Percentiles rank a stretch among this genome's conserved stretches.
These are phyloP conservation scores for Plasmodium knowlesi DNA, from an alignment of 169 alveolate genomes.

Conservation along the genomic window DNA sequence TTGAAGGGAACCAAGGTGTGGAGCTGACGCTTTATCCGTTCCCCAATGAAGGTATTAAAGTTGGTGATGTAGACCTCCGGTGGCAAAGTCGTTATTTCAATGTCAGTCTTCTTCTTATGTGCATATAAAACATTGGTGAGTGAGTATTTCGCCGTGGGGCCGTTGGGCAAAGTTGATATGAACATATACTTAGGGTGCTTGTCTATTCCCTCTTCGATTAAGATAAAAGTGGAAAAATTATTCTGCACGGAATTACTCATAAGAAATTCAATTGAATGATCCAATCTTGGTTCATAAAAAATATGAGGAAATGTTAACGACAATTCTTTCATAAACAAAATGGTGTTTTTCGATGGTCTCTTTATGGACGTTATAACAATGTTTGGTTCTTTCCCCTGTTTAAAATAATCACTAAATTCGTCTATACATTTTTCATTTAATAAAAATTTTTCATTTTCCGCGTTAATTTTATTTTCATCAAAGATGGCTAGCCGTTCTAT, in stretches of 20 bases:
- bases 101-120: constrained; percentile 90
- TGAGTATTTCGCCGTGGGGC: constrained; percentile 95
- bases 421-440: constrained; percentile 81
- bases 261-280: constrained; percentile 81
- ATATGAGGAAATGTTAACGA: constrained; percentile 91
- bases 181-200: constrained; percentile 91
- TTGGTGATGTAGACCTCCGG: constrained; percentile 97
- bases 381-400: constrained; percentile 90
- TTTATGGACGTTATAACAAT: constrained; percentile 92
- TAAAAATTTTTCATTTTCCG: constrained; percentile 54
- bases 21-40: constrained; percentile 97
- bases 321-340: constrained; percentile 91
- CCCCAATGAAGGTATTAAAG: constrained; percentile 97
- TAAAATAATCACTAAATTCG: constrained; percentile 92
- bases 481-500: constrained; percentile 57
- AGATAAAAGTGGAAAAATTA: constrained; percentile 91
- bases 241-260: constrained; percentile 89
- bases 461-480: constrained; percentile 54
- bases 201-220: constrained; percentile 91
- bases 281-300: constrained; percentile 91
- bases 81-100: constrained; percentile 90
- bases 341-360: constrained; percentile 88
- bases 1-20: constrained; percentile 96
- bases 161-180: constrained; percentile 93
- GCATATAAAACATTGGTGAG: constrained; percentile 88